Evolutionary conservation across 805 yeast genomes (phyloP).

Genomic region (Barnettozyma populi): DNA sequence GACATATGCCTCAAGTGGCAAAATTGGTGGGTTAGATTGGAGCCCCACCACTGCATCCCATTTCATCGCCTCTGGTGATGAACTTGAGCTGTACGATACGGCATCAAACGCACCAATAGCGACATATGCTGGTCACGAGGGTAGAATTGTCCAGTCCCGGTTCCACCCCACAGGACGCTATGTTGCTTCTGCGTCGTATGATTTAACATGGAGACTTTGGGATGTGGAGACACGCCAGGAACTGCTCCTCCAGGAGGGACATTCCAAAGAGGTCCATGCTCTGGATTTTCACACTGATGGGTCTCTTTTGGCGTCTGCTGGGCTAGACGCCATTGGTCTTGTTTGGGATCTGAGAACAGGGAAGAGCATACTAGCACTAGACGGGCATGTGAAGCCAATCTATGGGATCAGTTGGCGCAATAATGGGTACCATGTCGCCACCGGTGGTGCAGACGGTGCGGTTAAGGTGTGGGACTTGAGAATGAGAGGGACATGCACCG

Average conservation of each 20-base stretch:
- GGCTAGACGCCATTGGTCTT: slow-evolving; percentile 65
- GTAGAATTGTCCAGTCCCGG: slow-evolving; percentile 52
- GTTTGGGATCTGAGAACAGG: slow-evolving; percentile 90
- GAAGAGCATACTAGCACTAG: slow-evolving; percentile 46
- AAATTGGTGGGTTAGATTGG: slow-evolving; percentile 72
- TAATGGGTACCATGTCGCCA: slow-evolving; percentile 70
- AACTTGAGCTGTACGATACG: slow-evolving; percentile 32
- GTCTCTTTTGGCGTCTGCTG: slow-evolving; percentile 67
- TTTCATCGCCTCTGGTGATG: slow-evolving; percentile 45
- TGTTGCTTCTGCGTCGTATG: slow-evolving; percentile 71
- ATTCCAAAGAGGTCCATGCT: slow-evolving; percentile 62
- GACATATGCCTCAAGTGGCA: slow-evolving; percentile 43
- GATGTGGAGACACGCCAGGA: slow-evolving; percentile 49
- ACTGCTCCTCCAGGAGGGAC: slow-evolving; percentile 78
- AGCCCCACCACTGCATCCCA: slow-evolving; percentile 26
- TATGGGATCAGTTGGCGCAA: slow-evolving; percentile 69
- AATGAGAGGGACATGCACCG: slow-evolving; percentile 31
- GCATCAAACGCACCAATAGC: background rate
- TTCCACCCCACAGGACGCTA: slow-evolving; percentile 60
- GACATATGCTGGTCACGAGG: slow-evolving; percentile 36
- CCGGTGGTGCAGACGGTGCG: slow-evolving; percentile 80
- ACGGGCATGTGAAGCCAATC: slow-evolving; percentile 69
- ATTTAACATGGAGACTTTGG: slow-evolving; percentile 87
- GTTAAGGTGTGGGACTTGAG: slow-evolving; percentile 87
- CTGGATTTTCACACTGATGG: slow-evolving; percentile 73